Evolutionary conservation across 2,329 filamentous ascomycete genomes (phyloP).

Genomic region (Fusarium citri): DNA sequence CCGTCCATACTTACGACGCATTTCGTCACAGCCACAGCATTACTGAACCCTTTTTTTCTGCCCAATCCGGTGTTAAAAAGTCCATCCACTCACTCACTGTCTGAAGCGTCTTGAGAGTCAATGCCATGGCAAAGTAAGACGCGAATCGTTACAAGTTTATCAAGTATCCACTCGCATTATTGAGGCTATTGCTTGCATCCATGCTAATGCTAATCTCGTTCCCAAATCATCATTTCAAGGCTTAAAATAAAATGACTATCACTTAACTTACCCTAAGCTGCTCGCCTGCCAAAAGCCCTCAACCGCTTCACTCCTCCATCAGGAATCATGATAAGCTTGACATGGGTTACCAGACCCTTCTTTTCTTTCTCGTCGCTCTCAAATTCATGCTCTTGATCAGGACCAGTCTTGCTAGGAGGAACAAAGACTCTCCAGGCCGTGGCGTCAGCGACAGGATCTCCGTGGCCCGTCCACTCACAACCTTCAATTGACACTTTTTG

Average conservation of each 20-base stretch:
- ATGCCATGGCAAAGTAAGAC: constrained; percentile 23
- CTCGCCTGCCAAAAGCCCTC: constrained; percentile 59
- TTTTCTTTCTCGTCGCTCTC: constrained; percentile 65
- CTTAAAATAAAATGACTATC: neutral
- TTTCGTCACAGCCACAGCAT: constrained; percentile 36
- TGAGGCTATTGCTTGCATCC: neutral
- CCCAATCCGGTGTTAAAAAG: constrained; percentile 17
- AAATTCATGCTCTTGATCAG: constrained; percentile 79
- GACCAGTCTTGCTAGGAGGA: constrained; percentile 73
- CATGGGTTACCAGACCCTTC: constrained; percentile 77
- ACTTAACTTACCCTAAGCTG: constrained; percentile 30
- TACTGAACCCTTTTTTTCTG: constrained; percentile 20
- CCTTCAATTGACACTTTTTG: constrained; percentile 78
- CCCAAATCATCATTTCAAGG: neutral
- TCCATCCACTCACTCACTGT: neutral
- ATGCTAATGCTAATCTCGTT: constrained; percentile 12
- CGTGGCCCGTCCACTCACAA: constrained; percentile 64
- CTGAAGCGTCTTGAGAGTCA: neutral
- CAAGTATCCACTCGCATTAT: constrained; percentile 6
- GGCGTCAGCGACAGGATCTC: constrained; percentile 67
- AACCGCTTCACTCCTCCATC: constrained; percentile 94
- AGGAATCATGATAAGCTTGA: constrained; percentile 92
- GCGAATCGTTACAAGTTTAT: constrained; percentile 37
- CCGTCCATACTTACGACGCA: neutral
- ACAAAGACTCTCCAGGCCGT: constrained; percentile 75